Base-by-base conservation (phyloP, 495 filamentous ascomycete genomes). In the Aspergillus heteromorphus region DNA sequence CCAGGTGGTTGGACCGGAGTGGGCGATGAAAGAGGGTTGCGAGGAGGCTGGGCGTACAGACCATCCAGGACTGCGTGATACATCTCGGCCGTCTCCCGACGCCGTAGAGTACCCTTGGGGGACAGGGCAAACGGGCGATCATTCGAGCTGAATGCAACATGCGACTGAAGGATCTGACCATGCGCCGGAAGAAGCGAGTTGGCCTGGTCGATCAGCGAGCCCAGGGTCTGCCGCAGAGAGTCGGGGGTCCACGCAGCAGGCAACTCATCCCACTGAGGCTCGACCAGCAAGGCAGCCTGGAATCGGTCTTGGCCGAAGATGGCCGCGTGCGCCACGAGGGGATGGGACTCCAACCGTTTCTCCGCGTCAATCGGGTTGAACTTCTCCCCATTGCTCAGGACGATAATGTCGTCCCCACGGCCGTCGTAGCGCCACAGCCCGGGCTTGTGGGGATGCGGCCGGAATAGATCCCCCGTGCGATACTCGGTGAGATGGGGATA, bases 391-490 rank as follows among this genome's bases (percentile, higher is more conserved):
- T 71, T 73, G 17, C 56, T 66, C 5, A 79, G 54, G 9, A 75
- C 69, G 43, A 76, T 71, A 9, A 75, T 60, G 55, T 79, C 76
- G 34, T 77, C 73, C 11, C 47, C 41, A 0, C 73, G 61, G 2
- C 68, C 73, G 9, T 56, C 18, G 36, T 60, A 76, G 8, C 51
- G 59, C 73, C 72, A 77, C 0, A 67, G 51, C 17, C 55, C 31
- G 0, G 59, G 45, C 11, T 65, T 63, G 8, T 56, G 58, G 2
- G 74, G 66, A 45, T 74, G 72, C 10, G 61, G 71, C 27, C 63
- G 67, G 61, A 73, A 87, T 14, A 87, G 63, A 66, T 87, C 84
- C 30, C 77, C 75, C 19, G 80, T 86, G 11, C 66, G 68, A 55
- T 76, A 86, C 53, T 79, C 72, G 1, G 73, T 57, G 2, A 69